Evolutionary conservation across 2,329 filamentous ascomycete genomes (phyloP).

Genomic region (Cylindrodendrum hubeiense): DNA sequence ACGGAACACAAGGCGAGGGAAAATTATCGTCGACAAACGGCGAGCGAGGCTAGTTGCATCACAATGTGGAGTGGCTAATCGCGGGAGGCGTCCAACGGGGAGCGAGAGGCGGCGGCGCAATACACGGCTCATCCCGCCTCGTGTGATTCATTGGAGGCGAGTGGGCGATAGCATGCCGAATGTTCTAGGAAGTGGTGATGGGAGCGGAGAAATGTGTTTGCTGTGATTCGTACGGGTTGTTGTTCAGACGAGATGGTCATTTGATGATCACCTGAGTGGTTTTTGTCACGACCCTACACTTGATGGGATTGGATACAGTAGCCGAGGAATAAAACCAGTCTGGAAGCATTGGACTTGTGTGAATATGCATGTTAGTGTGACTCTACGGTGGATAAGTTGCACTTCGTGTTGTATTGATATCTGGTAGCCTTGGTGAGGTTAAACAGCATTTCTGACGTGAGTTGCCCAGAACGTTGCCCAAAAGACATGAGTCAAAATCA

Average conservation of each 20-base stretch:
- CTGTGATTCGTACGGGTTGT: constrained; percentile 11
- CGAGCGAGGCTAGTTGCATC: not conserved
- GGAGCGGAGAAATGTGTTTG: not conserved
- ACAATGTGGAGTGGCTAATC: not conserved
- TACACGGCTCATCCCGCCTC: constrained; percentile 15
- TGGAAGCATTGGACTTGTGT: not conserved
- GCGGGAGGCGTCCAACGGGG: constrained; percentile 13
- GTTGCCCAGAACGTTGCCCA: not conserved
- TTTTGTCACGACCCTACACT: not conserved
- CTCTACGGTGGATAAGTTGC: not conserved
- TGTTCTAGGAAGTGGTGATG: not conserved
- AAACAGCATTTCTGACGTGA: not conserved
- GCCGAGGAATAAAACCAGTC: constrained; percentile 1
- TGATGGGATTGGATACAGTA: constrained; percentile 9
- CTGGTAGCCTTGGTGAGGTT: not conserved
- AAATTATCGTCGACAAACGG: not conserved
- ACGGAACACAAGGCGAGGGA: not conserved
- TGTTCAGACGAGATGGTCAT: constrained; percentile 1
- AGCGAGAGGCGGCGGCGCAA: constrained; percentile 2
- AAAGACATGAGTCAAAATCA: not conserved
- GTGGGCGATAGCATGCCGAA: not conserved
- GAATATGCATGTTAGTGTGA: not conserved
- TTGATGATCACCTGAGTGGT: constrained; percentile 10
- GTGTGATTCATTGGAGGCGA: not conserved
- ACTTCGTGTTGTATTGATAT: not conserved